Conservation (phyloP, 257 asterid genomes). For the Salvia splendens region DNA sequence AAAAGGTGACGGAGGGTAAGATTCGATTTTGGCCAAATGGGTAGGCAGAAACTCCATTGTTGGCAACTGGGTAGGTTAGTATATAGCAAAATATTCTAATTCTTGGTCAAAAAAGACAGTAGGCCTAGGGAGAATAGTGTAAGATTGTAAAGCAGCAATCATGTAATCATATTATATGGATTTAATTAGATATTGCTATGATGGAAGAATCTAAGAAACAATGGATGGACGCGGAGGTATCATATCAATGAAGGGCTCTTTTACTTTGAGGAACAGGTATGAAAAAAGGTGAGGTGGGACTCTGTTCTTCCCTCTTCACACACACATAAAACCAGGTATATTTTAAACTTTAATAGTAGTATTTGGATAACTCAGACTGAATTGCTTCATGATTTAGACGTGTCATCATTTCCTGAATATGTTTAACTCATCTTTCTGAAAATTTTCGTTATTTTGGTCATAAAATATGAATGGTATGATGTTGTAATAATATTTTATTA, state of each 20-base stretch:
- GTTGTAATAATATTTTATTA: constrained; percentile 7
- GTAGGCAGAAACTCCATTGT: constrained; percentile 41
- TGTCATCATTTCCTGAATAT: too few relatives aligned
- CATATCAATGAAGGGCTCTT: constrained; percentile 30
- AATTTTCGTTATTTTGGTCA: too few relatives aligned
- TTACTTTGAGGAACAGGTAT: constrained; percentile 22
- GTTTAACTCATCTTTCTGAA: too few relatives aligned
- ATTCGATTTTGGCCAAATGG: constrained; percentile 43
- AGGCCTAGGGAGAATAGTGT: constrained; percentile 22
- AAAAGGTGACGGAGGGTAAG: constrained; percentile 23
- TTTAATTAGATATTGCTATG: not conserved
- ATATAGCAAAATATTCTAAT: constrained; percentile 22
- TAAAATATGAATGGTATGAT: not conserved
- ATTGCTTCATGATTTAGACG: too few relatives aligned
- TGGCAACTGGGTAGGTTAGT: constrained; percentile 32
- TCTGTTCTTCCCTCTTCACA: constrained; percentile 40
- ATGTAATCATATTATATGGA: not conserved
- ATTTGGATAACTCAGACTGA: too few relatives aligned
- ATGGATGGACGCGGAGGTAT: constrained; percentile 35
- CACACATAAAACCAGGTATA: not conserved
- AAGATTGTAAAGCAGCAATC: constrained; percentile 5
- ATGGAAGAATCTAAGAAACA: constrained; percentile 25
- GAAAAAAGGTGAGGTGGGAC: constrained; percentile 40
- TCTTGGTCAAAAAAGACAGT: constrained; percentile 4
- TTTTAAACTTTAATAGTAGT: not conserved